These are phyloP conservation scores for Lignosus rhinocerotis DNA, from an alignment of 1,284 basidiomycete species.

Conservation along the genomic window DNA sequence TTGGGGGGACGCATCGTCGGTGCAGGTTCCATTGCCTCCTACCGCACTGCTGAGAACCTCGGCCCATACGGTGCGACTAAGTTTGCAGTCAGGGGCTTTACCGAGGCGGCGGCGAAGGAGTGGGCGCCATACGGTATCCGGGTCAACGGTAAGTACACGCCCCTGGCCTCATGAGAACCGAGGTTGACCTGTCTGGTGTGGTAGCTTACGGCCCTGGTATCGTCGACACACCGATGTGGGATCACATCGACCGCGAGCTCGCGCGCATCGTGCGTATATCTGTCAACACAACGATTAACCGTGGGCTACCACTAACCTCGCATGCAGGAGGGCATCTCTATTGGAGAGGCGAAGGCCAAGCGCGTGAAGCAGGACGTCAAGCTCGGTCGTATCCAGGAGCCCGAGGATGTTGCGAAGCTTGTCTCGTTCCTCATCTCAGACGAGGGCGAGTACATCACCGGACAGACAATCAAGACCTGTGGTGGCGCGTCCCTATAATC, in stretches of 20 bases:
- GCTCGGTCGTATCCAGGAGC: slow-evolving; percentile 36
- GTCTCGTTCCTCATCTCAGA: slow-evolving; percentile 45
- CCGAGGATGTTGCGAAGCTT: slow-evolving; percentile 44
- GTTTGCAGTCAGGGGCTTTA: slow-evolving; percentile 44
- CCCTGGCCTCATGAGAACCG: background rate
- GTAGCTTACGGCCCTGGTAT: slow-evolving; percentile 38
- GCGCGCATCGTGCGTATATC: slow-evolving; percentile 30
- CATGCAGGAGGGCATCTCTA: slow-evolving; percentile 29
- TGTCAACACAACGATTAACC: background rate
- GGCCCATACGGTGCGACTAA: slow-evolving; percentile 41
- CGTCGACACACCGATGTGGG: slow-evolving; percentile 40
- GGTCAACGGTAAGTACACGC: slow-evolving; percentile 31
- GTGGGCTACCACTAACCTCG: background rate
- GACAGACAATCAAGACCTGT: slow-evolving; percentile 39
- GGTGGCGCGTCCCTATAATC: slow-evolving; percentile 33
- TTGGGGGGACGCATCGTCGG: slow-evolving; percentile 43
- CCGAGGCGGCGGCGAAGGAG: slow-evolving; percentile 39
- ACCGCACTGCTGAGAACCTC: slow-evolving; percentile 36
- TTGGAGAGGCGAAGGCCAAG: slow-evolving; percentile 34
- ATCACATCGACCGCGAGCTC: slow-evolving; percentile 37
- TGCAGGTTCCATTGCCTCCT: slow-evolving; percentile 36
- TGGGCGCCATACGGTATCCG: slow-evolving; percentile 37
- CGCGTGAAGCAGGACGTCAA: slow-evolving; percentile 35
- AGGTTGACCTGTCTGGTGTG: background rate
- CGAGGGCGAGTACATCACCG: slow-evolving; percentile 43